Evolutionary conservation across 352 stramenopile species (phyloP).

Genomic region (Pythium grandisporangium): DNA sequence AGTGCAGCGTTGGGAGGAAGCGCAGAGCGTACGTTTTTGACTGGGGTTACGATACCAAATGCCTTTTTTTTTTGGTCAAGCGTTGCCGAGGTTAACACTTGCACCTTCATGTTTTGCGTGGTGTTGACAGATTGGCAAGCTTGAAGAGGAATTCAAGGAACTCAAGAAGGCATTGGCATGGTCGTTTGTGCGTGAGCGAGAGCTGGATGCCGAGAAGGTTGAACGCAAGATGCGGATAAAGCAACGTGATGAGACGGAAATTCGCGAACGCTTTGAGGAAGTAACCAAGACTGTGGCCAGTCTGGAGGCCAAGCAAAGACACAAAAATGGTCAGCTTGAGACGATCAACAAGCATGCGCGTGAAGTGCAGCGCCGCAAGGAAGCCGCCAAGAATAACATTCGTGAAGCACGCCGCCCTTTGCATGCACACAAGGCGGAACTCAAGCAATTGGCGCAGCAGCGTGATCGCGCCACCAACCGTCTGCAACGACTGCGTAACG

Average conservation of each 20-base stretch:
- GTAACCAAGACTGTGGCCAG: constrained; percentile 30
- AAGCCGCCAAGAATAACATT: constrained; percentile 48
- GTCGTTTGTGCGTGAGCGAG: constrained; percentile 75
- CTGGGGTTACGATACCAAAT: background rate
- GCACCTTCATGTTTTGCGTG: background rate
- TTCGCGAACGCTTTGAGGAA: constrained; percentile 30
- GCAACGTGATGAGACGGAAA: constrained; percentile 27
- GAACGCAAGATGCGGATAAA: constrained; percentile 50
- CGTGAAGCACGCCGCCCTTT: constrained; percentile 52
- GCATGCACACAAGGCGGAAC: constrained; percentile 53
- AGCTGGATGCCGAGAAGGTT: constrained; percentile 32
- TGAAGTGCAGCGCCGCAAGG: constrained; percentile 32
- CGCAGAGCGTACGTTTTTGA: constrained; percentile 37
- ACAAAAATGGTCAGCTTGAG: constrained; percentile 59
- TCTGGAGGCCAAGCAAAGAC: constrained; percentile 47
- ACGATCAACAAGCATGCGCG: constrained; percentile 27
- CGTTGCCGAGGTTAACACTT: no score
- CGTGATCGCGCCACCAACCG: constrained; percentile 40
- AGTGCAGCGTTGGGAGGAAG: constrained; percentile 62
- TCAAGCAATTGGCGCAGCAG: constrained; percentile 46
- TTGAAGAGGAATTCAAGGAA: constrained; percentile 60
- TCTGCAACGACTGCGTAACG: constrained; percentile 33
- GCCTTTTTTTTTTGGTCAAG: background rate
- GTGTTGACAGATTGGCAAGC: constrained; percentile 46
- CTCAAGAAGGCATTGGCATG: constrained; percentile 75